phyloP scores from a whole-genome alignment of 1,284 basidiomycete genomes.

The Cryptococcus amylolentus region DNA sequence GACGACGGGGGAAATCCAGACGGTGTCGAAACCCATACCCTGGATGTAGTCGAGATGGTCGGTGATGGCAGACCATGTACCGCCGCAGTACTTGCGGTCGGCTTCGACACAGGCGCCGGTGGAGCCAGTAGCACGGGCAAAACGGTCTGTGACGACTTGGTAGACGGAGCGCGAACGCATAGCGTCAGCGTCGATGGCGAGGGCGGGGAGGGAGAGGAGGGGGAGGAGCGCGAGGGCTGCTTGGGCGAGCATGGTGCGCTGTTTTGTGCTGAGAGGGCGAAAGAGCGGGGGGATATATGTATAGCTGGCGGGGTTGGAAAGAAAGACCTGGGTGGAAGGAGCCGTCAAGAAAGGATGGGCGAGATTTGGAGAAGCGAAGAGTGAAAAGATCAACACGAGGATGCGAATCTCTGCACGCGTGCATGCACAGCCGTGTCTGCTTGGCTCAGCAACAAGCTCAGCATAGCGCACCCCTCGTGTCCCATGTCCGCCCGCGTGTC shows the following conservation, averaged over 20 bases:
- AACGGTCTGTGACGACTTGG: conserved; percentile 48
- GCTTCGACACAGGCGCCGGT: conserved; percentile 26
- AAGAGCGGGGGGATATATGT: not conserved
- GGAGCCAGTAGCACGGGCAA: conserved; percentile 32
- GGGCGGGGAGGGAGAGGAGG: conserved; percentile 18
- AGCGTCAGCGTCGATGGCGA: conserved; percentile 28
- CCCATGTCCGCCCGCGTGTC: no score
- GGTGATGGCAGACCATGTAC: conserved; percentile 41
- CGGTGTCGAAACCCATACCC: conserved; percentile 50
- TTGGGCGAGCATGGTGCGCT: conserved; percentile 10
- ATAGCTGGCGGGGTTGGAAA: not conserved
- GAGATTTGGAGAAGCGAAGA: no score
- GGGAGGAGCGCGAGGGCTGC: conserved; percentile 16
- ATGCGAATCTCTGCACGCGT: no score
- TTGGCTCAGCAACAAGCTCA: no score
- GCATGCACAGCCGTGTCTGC: no score
- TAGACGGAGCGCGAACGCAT: conserved; percentile 47
- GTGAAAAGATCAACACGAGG: no score
- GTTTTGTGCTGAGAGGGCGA: not conserved
- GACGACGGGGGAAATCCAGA: conserved; percentile 49
- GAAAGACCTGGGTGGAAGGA: not conserved
- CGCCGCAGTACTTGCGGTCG: conserved; percentile 42
- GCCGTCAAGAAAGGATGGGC: not conserved
- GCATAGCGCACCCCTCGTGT: no score
- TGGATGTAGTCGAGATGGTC: conserved; percentile 45